Percentiles rank a stretch among this genome's conserved stretches.
These are phyloP conservation scores for Epichloe uncinata DNA, from an alignment of 2,329 filamentous ascomycete genomes.

Conservation along the genomic window DNA sequence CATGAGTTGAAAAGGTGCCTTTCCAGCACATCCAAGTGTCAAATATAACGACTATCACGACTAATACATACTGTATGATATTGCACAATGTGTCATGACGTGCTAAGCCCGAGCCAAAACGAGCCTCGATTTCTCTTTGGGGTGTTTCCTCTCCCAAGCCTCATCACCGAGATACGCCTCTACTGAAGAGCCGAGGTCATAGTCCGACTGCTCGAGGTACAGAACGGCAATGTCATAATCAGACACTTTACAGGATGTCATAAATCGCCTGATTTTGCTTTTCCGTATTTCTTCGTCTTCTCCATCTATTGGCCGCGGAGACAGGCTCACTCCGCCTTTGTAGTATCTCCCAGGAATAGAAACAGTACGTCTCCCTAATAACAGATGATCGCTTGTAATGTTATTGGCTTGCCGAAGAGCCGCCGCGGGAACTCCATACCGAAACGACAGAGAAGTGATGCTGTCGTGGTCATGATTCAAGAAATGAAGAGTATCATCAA, in stretches of 20 bases:
- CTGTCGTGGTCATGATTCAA: slow-evolving; percentile 57
- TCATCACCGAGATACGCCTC: slow-evolving; percentile 57
- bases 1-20: slow-evolving; percentile 12
- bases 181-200: slow-evolving; percentile 52
- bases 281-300: slow-evolving; percentile 63
- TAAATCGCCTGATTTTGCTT: slow-evolving; percentile 58
- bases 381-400: slow-evolving; percentile 56
- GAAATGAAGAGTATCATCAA: slow-evolving; percentile 62
- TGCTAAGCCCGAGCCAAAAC: slow-evolving; percentile 18
- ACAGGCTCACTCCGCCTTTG: slow-evolving; percentile 52
- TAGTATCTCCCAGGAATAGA: slow-evolving; percentile 60
- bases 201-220: slow-evolving; percentile 58
- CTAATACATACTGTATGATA: neutral
- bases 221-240: slow-evolving; percentile 65
- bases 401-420: slow-evolving; percentile 55
- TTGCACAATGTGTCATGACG: neutral
- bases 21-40: slow-evolving; percentile 3
- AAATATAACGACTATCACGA: slow-evolving; percentile 10
- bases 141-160: slow-evolving; percentile 59
- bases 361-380: slow-evolving; percentile 55
- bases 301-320: slow-evolving; percentile 56
- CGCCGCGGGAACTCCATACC: slow-evolving; percentile 53
- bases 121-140: slow-evolving; percentile 22
- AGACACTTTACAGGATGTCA: slow-evolving; percentile 64
- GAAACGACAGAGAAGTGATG: slow-evolving; percentile 53